phyloP scores from a whole-genome alignment of 2,329 filamentous ascomycete species.

The Macrophomina phaseolina region DNA sequence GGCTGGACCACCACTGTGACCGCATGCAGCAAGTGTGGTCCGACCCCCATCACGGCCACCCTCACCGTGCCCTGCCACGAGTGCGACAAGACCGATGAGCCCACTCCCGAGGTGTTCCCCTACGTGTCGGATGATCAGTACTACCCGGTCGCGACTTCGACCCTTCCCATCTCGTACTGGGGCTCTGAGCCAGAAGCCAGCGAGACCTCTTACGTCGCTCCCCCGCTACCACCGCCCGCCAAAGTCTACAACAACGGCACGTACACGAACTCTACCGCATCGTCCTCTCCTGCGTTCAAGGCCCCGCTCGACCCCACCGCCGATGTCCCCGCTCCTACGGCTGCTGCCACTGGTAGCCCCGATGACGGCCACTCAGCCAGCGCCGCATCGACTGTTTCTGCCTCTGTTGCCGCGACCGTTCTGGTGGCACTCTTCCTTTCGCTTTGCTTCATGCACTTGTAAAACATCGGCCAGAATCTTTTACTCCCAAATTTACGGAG shows the following conservation, averaged over 20 bases:
- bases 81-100: not conserved
- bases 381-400: not conserved
- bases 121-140: not conserved
- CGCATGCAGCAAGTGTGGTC: not conserved
- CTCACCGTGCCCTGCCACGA: conserved; percentile 14
- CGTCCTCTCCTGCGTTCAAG: not conserved
- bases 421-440: not conserved
- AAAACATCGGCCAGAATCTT: not conserved
- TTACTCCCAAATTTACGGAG: not conserved
- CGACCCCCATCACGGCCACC: conserved; percentile 4
- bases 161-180: not conserved
- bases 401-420: not conserved
- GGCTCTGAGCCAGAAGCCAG: not conserved
- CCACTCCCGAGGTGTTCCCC: not conserved
- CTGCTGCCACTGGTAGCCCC: not conserved
- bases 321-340: not conserved
- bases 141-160: not conserved
- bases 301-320: not conserved
- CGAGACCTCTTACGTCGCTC: not conserved
- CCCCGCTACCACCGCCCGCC: not conserved
- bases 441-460: not conserved
- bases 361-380: not conserved
- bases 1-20: conserved; percentile 6
- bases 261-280: not conserved
- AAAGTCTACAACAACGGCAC: not conserved